Evolutionary conservation across 805 yeast species (phyloP), one percentile per base, ranked within the genome.

Genomic region (Middelhovenomyces tepae): DNA sequence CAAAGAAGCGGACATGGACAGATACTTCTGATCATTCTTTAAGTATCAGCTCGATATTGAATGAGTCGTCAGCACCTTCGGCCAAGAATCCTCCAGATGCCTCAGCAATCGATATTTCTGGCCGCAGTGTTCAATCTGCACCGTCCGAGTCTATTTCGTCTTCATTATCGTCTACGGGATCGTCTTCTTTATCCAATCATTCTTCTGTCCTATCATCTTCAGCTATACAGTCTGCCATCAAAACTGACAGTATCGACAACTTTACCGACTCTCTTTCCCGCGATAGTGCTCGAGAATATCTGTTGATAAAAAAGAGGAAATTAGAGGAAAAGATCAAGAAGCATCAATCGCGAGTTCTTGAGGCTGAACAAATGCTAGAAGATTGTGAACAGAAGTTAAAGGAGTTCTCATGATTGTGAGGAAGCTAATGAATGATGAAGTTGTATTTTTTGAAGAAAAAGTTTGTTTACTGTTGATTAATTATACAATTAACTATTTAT

Each of bases 301-400:
- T 59, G 15, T 39, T 51, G 17, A 53, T 53, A 2, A 55, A 54
- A 28, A 54, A 56, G 16, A 39, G 51, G 21, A 52, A 47, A 31
- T 44, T 53, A n/a, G 48, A 47, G 27, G 62, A 56, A 35, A 54
- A 54, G 36, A 45, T 57, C 7, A 47, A 38, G 5, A 43, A 44
- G 27, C 46, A 48, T 15, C 44, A 45, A 16, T 38, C 34, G 25
- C 45, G 49, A 30, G 38, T 59, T 16, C 37, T 32, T 7, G 43
- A 40, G 27, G 48, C 52, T 13, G 56, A 51, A 39, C 23, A 32
- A 10, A 39, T 51, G 16, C 41, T 59, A 13, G 36, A 38, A 5
- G 47, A 43, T 27, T 57, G 56, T 35, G 59, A 57, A 19, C 43
- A 45, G 13, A 43, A 51, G 41, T 45, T 45, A 24, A 40, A 35